phyloP scores from a whole-genome alignment of 1,139 yeast genomes.

The Suhomyces guaymorum region DNA sequence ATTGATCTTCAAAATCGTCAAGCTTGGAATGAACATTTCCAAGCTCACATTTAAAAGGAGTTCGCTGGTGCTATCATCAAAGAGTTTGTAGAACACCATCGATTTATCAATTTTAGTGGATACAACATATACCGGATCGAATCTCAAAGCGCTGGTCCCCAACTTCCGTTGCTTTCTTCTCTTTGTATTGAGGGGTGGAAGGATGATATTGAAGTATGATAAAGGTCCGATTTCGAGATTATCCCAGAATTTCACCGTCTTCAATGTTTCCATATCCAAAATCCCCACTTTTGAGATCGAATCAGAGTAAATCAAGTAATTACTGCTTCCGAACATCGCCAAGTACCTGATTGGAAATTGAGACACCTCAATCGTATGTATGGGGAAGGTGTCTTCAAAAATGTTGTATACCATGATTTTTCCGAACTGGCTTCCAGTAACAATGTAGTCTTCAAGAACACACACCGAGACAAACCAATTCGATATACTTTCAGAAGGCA shows the following conservation, averaged over 20 bases:
- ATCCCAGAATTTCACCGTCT: conserved; percentile 23
- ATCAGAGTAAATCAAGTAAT: conserved; percentile 30
- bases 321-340: conserved; percentile 20
- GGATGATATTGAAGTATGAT: conserved; percentile 18
- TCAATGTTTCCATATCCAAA: conserved; percentile 23
- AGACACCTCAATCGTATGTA: conserved; percentile 24
- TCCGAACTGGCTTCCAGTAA: conserved; percentile 42
- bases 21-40: conserved; percentile 11
- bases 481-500: conserved; percentile 22
- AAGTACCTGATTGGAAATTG: conserved; percentile 31
- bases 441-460: conserved; percentile 18
- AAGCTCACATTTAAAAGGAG: conserved; percentile 15
- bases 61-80: conserved; percentile 21
- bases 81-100: conserved; percentile 27
- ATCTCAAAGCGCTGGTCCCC: conserved; percentile 12
- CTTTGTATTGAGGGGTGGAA: conserved; percentile 6
- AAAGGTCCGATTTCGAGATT: conserved; percentile 33
- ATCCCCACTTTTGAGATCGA: conserved; percentile 37
- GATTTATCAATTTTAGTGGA: conserved; percentile 26
- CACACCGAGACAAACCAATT: conserved; percentile 28
- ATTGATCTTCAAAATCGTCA: conserved; percentile 12
- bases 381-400: conserved; percentile 18
- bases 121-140: conserved; percentile 28
- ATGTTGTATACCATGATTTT: conserved; percentile 26
- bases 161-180: conserved; percentile 8